phyloP scores from a whole-genome alignment of 2,329 filamentous ascomycete genomes.

The Lachnellula hyalina region DNA sequence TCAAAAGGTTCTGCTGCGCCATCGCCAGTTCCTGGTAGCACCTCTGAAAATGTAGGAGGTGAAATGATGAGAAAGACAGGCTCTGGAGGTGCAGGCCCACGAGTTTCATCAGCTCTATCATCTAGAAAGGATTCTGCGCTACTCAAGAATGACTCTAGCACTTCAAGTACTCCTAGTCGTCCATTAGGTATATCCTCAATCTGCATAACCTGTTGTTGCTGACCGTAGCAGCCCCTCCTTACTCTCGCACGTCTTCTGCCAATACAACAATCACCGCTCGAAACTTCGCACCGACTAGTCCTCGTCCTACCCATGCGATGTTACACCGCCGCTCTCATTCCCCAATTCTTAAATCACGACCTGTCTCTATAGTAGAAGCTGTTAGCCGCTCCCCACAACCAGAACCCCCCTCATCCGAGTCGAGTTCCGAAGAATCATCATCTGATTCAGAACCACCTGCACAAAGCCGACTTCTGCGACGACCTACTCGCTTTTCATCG shows the following conservation, averaged over 20 bases:
- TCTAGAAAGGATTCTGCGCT: conserved; percentile 26
- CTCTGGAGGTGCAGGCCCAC: conserved; percentile 38
- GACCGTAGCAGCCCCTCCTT: conserved; percentile 25
- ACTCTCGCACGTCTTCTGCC: conserved; percentile 29
- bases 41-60: conserved; percentile 34
- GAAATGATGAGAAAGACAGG: conserved; percentile 48
- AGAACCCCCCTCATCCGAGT: conserved; percentile 16
- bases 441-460: conserved; percentile 25
- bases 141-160: conserved; percentile 19
- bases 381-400: conserved; percentile 13
- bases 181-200: conserved; percentile 17
- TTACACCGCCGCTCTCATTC: conserved; percentile 22
- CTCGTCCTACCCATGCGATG: conserved; percentile 23
- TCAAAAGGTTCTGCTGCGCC: conserved; percentile 50
- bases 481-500: conserved; percentile 23
- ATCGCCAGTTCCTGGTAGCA: conserved; percentile 51
- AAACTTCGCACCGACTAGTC: conserved; percentile 22
- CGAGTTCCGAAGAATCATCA: conserved; percentile 18
- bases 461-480: conserved; percentile 28
- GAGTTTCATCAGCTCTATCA: conserved; percentile 27
- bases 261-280: conserved; percentile 28
- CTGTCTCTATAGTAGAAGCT: conserved; percentile 13
- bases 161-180: conserved; percentile 18
- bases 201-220: background rate
- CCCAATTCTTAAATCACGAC: conserved; percentile 20